A percentile compares a stretch with the other conserved stretches of the same genome.
phyloP scores from a whole-genome alignment of 1,139 yeast species.

The Diutina neorugosa region DNA sequence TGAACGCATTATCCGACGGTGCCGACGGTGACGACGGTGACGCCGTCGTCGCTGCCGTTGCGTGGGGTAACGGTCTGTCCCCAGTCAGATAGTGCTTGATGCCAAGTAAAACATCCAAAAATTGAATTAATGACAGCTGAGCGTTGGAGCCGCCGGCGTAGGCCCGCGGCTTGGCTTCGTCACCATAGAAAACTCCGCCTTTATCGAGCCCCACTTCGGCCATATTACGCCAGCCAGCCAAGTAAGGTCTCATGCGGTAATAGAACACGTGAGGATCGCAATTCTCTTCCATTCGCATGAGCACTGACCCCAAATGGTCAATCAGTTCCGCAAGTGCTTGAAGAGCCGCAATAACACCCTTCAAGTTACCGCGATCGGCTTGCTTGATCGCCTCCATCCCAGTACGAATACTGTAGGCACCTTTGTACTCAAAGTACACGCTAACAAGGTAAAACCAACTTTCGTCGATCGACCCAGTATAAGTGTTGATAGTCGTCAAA shows the following conservation, averaged over 20 bases:
- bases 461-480: constrained; percentile 85
- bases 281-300: constrained; percentile 84
- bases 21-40: constrained; percentile 9
- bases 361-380: constrained; percentile 20
- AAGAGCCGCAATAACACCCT: constrained; percentile 30
- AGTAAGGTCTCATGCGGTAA: constrained; percentile 72
- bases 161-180: constrained; percentile 42
- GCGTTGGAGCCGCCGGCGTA: constrained; percentile 93
- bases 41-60: constrained; percentile 9
- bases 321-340: constrained; percentile 65
- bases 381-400: constrained; percentile 50
- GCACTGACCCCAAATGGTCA: constrained; percentile 60
- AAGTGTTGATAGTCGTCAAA: constrained; percentile 70
- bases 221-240: constrained; percentile 96
- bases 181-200: constrained; percentile 63
- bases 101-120: constrained; percentile 63
- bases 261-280: constrained; percentile 91
- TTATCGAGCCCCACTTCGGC: constrained; percentile 69
- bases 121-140: constrained; percentile 81
- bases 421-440: constrained; percentile 74
- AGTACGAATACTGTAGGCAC: constrained; percentile 50
- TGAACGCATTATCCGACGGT: constrained; percentile 39
- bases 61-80: constrained; percentile 24
- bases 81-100: constrained; percentile 78
- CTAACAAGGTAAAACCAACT: constrained; percentile 89